Evolutionary conservation across 2,329 filamentous ascomycete genomes (phyloP).

Genomic region (Trichoderma sp.): DNA sequence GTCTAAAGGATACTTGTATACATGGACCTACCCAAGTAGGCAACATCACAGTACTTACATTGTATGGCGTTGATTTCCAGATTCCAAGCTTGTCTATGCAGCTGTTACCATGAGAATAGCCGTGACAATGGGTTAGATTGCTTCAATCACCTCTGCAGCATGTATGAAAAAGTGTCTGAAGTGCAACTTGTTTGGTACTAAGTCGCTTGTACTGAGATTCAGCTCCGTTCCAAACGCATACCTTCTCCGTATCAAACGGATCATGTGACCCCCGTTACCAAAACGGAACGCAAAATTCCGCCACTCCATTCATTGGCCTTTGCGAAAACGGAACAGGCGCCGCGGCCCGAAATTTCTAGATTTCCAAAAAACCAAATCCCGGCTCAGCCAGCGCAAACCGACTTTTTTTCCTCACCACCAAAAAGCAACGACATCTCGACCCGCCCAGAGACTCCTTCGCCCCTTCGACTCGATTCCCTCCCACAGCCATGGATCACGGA

Average conservation of each 20-base stretch:
- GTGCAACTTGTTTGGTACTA: too few relatives aligned
- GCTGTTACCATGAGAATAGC: not conserved
- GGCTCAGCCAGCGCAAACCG: not conserved
- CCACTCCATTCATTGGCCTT: not conserved
- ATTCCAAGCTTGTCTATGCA: not conserved
- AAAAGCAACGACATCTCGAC: not conserved
- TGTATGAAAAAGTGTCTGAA: not conserved
- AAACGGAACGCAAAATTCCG: slow-evolving; percentile 1
- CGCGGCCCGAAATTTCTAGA: slow-evolving; percentile 12
- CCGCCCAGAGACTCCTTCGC: too few relatives aligned
- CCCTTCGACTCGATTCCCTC: not conserved
- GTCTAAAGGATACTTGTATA: not conserved
- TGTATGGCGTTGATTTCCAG: not conserved
- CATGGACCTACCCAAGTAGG: not conserved
- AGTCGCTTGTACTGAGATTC: not conserved
- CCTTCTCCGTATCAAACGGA: not conserved
- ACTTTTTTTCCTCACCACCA: not conserved
- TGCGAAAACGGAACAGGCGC: slow-evolving; percentile 17
- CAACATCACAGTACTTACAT: not conserved
- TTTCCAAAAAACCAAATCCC: not conserved
- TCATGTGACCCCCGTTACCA: slow-evolving; percentile 9
- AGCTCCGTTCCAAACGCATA: not conserved
- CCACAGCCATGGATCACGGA: slow-evolving; percentile 66
- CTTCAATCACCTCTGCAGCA: not conserved
- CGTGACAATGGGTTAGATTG: not conserved